A percentile compares a stretch with the other conserved stretches of the same genome.
phyloP scores from a whole-genome alignment of 2,329 filamentous ascomycete species.

The Fusarium torreyae region DNA sequence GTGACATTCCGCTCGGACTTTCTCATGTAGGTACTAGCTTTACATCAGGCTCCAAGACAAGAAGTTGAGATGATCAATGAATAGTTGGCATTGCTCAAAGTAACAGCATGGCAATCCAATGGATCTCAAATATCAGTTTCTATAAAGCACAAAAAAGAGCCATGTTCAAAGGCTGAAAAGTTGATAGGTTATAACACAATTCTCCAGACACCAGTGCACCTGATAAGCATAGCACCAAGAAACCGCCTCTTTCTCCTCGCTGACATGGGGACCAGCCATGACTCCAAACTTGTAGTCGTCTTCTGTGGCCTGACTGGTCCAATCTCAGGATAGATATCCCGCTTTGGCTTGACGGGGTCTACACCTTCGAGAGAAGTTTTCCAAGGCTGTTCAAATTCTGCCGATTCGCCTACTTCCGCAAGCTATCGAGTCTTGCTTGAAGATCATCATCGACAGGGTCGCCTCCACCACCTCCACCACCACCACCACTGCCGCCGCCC shows the following conservation, averaged over 20 bases:
- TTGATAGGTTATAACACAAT: constrained; percentile 40
- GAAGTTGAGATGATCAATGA: no score
- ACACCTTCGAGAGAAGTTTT: constrained; percentile 3
- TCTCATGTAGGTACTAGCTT: no score
- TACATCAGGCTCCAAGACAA: neutral
- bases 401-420: constrained; percentile 68
- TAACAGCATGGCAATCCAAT: constrained; percentile 6
- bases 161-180: constrained; percentile 31
- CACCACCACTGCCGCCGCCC: constrained; percentile 67
- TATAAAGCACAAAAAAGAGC: constrained; percentile 36
- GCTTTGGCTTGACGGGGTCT: neutral
- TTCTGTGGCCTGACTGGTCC: constrained; percentile 1
- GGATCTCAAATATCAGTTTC: constrained; percentile 23
- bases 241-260: constrained; percentile 9
- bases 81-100: neutral
- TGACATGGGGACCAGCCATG: neutral
- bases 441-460: constrained; percentile 90
- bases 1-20: neutral
- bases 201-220: constrained; percentile 49
- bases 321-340: neutral
- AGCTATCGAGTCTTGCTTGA: constrained; percentile 91
- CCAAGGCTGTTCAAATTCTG: neutral
- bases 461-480: constrained; percentile 67
- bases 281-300: constrained; percentile 4
- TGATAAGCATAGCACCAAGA: constrained; percentile 39